A percentile compares a stretch with the other conserved stretches of the same genome.
Conservation (phyloP, 768 basidiomycete genomes). For the Hypholoma sublateritium region DNA sequence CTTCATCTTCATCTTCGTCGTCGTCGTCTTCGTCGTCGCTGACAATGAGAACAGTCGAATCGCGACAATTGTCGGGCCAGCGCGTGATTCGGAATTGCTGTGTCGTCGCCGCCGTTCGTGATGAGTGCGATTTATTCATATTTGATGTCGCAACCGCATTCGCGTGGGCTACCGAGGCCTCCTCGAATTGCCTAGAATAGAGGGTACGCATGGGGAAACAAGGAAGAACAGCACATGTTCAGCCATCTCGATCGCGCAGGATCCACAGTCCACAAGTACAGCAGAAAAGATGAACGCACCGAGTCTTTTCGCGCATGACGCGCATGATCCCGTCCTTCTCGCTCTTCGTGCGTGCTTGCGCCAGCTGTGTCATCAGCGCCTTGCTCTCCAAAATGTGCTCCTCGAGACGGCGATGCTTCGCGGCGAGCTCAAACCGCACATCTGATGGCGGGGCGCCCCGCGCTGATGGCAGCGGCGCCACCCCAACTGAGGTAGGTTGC, state of each 20-base stretch:
- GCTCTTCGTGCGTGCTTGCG: conserved; percentile 45
- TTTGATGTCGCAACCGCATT: not conserved
- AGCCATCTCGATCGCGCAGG: not conserved
- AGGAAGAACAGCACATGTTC: conserved; percentile 14
- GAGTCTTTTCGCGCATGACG: conserved; percentile 47
- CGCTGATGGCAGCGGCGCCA: conserved; percentile 1
- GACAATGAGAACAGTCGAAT: conserved; percentile 44
- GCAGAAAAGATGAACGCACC: conserved; percentile 42
- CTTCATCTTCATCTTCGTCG: conserved; percentile 21
- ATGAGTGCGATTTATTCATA: conserved; percentile 2
- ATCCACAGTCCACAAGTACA: conserved; percentile 7
- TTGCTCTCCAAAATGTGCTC: conserved; percentile 55
- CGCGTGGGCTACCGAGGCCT: conserved; percentile 14
- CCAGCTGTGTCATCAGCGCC: conserved; percentile 45
- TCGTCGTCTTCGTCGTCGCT: conserved; percentile 50
- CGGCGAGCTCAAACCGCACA: conserved; percentile 36
- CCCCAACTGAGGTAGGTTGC: conserved; percentile 11
- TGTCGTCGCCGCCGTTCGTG: conserved; percentile 11
- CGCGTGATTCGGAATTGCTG: conserved; percentile 20
- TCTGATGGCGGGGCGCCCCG: conserved; percentile 3
- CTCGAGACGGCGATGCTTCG: conserved; percentile 47
- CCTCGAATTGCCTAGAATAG: conserved; percentile 36
- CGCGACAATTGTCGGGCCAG: conserved; percentile 47
- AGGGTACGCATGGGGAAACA: conserved; percentile 7
- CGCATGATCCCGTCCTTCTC: conserved; percentile 48